Conservation (phyloP, 805 yeast species). For the Myxozyma vanderwaltii region DNA sequence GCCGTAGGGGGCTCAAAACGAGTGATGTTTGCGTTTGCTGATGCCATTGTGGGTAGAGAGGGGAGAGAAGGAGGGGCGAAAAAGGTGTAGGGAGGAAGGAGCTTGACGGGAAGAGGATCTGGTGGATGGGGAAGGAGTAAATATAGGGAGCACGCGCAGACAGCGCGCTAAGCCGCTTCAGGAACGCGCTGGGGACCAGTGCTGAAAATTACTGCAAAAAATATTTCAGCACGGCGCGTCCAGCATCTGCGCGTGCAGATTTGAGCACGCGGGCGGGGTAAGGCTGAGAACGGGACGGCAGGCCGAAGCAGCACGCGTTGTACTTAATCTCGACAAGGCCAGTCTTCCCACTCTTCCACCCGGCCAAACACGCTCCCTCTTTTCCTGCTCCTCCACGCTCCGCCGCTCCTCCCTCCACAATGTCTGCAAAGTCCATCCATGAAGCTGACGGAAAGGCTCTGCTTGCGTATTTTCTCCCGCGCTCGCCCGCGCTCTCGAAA, state of each 20-base stretch:
- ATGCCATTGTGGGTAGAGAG: slow-evolving; percentile 6
- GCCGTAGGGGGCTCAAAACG: slow-evolving; percentile 41
- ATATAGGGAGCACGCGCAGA: slow-evolving; percentile 6
- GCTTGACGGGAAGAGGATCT: background rate
- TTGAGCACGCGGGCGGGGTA: slow-evolving; percentile 8
- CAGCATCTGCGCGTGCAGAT: slow-evolving; percentile 1
- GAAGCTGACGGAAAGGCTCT: slow-evolving; percentile 53
- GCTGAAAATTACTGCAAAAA: slow-evolving; percentile 4
- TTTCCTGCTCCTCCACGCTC: slow-evolving; percentile 1
- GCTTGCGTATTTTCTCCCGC: slow-evolving; percentile 47
- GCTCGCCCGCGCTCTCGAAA: slow-evolving; percentile 45
- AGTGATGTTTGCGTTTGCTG: slow-evolving; percentile 37
- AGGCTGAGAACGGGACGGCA: background rate
- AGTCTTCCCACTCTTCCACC: too few relatives aligned
- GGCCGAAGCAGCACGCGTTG: background rate
- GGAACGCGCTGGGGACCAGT: slow-evolving; percentile 9
- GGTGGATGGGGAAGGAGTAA: slow-evolving; percentile 8
- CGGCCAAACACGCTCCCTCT: too few relatives aligned
- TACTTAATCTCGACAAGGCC: slow-evolving; percentile 1
- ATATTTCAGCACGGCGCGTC: slow-evolving; percentile 13
- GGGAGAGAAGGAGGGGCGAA: background rate
- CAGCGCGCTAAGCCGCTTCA: slow-evolving; percentile 3
- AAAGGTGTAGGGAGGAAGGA: background rate
- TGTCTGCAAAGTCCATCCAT: slow-evolving; percentile 51
- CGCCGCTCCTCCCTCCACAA: slow-evolving; percentile 19